Evolutionary conservation across 2,329 filamentous ascomycete genomes (phyloP).

Genomic region (Colletotrichum ledebouriae): DNA sequence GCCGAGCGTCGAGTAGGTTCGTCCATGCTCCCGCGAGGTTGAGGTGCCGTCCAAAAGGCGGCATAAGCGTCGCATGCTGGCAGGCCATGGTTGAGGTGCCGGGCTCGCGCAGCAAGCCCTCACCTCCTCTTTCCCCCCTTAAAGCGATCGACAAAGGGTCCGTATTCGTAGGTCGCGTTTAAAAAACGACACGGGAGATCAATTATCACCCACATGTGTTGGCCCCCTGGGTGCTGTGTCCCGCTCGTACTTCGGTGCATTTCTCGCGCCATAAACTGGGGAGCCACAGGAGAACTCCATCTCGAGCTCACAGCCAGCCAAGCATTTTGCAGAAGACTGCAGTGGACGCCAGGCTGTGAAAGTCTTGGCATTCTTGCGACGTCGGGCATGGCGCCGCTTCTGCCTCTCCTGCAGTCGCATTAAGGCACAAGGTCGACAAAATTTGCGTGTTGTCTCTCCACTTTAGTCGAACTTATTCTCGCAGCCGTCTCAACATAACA

Average conservation of each 20-base stretch:
- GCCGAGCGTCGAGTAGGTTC: constrained; percentile 7
- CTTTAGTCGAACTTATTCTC: constrained; percentile 5
- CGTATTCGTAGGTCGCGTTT: constrained; percentile 8
- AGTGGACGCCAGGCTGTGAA: constrained; percentile 17
- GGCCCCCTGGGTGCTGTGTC: constrained; percentile 1
- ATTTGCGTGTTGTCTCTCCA: constrained; percentile 29
- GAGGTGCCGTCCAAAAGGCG: not conserved
- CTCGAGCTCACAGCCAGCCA: constrained; percentile 24
- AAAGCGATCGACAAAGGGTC: constrained; percentile 32
- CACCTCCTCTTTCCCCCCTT: constrained; percentile 22
- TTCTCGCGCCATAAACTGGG: constrained; percentile 34
- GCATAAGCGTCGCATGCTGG: not conserved
- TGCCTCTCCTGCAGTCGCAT: constrained; percentile 6
- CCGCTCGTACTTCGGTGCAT: constrained; percentile 35
- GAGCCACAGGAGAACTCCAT: constrained; percentile 25
- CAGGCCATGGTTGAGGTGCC: too few relatives aligned
- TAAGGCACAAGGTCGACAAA: not conserved
- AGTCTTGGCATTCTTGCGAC: constrained; percentile 29
- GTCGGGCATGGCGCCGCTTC: constrained; percentile 29
- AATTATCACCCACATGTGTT: constrained; percentile 4
- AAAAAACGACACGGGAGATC: constrained; percentile 8
- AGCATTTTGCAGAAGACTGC: constrained; percentile 9
- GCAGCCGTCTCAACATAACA: constrained; percentile 6
- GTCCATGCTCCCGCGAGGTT: constrained; percentile 3
- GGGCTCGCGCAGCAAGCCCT: constrained; percentile 7